These are phyloP conservation scores for Pichia sp. DNA, from an alignment of 1,139 yeast genomes.

Conservation along the genomic window DNA sequence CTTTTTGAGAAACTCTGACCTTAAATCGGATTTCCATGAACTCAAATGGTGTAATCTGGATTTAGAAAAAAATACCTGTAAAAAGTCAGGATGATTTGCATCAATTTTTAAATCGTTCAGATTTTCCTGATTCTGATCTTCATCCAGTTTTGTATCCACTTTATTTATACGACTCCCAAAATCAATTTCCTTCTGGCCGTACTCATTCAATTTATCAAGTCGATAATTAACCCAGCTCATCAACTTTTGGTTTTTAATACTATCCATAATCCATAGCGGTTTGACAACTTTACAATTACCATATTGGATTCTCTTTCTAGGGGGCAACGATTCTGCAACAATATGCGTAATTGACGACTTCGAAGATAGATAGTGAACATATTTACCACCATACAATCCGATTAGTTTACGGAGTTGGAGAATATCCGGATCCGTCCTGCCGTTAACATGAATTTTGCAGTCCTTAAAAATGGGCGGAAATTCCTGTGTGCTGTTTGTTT, in stretches of 20 bases:
- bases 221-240: constrained; percentile 66
- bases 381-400: constrained; percentile 72
- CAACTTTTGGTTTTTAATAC: constrained; percentile 38
- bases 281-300: constrained; percentile 64
- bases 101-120: constrained; percentile 28
- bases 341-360: constrained; percentile 80
- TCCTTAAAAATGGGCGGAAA: constrained; percentile 44
- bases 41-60: constrained; percentile 86
- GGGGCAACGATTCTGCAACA: constrained; percentile 70
- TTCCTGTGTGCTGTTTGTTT: constrained; percentile 20
- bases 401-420: constrained; percentile 64
- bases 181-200: constrained; percentile 9
- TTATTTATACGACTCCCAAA: constrained; percentile 4
- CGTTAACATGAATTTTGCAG: constrained; percentile 72
- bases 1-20: constrained; percentile 45
- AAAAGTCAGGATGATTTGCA: constrained; percentile 74
- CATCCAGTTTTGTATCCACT: constrained; percentile 3
- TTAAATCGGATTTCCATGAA: constrained; percentile 74
- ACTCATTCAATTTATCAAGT: constrained; percentile 25
- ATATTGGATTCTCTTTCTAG: constrained; percentile 61
- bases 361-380: constrained; percentile 56
- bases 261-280: constrained; percentile 77
- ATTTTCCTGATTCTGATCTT: not conserved
- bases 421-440: constrained; percentile 75
- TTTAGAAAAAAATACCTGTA: constrained; percentile 61